Evolutionary conservation across 805 yeast species (phyloP), one percentile per base, ranked within the genome.

Genomic region (Phaffomyces opuntiae): DNA sequence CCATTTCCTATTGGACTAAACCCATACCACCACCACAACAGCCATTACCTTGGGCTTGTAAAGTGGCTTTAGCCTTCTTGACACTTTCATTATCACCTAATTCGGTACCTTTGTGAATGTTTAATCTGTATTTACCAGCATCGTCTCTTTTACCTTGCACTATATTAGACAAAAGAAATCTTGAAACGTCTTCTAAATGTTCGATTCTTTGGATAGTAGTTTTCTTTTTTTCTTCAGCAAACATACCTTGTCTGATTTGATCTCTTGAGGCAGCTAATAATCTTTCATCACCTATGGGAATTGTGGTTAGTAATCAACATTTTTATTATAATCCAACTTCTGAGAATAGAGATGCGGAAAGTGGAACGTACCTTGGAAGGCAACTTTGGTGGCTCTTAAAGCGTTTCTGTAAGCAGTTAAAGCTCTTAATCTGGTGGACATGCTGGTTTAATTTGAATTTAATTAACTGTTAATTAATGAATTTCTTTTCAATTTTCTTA

Each of bases 31-130:
- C 79, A 42, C 78, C 77, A 49, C 80, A 75, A 56, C 85, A 79
- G 46, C 82, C 80, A 37, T 76, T 78, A 25, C 78, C 74, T 56
- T 72, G 68, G 25, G 75, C 67, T 21, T 75, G 73, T 62, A 77
- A 62, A 8, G 68, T 65, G 47, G 60, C 61, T 48, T 69, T 72
- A 38, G 71, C 66, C 50, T 68, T 75, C 61, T 83, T 85, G 53
- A 87, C 74, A 39, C 80, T 73, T 33, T 89, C 95, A 62, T 91
- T 91, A 60, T 89, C 96, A 17, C 97, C 98, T 43, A 91, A 69
- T 64, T 91, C 98, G 0, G 95, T 86, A 40, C 83, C 78, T 41
- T 77, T 66, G 60, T 88, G 96, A 53, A 91, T 81, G 53, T 83
- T 83, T 56, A 91, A 70, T 42, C 66, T 63, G 57, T 72, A 78